Conservation (phyloP, 2,329 filamentous ascomycete species). For the Cordyceps farinosa region DNA sequence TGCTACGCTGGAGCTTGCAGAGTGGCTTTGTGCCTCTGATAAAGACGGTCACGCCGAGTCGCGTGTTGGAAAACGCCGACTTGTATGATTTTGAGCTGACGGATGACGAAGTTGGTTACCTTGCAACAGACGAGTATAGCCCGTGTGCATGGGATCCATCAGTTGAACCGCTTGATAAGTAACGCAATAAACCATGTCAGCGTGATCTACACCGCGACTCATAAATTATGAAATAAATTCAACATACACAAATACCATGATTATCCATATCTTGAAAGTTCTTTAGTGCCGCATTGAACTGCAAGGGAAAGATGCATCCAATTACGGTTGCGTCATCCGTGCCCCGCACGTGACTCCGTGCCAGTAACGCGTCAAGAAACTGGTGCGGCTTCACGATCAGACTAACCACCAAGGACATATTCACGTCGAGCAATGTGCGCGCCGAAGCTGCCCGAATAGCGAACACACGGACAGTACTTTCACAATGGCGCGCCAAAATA, state of each 20-base stretch:
- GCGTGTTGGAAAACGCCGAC: conserved; percentile 62
- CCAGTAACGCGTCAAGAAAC: conserved; percentile 15
- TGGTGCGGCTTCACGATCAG: not conserved
- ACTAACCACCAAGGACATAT: not conserved
- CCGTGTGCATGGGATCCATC: conserved; percentile 57
- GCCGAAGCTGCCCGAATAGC: not conserved
- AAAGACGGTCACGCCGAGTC: conserved; percentile 66
- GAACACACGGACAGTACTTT: not conserved
- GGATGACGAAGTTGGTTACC: conserved; percentile 47
- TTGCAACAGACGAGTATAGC: conserved; percentile 51
- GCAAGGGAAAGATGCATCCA: no score
- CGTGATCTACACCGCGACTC: no score
- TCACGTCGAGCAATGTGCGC: not conserved
- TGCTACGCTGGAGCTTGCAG: conserved; percentile 79
- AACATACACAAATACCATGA: no score
- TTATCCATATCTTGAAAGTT: no score
- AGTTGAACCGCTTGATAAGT: conserved; percentile 42
- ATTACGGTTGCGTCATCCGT: not conserved
- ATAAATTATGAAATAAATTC: no score
- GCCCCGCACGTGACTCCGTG: conserved; percentile 19
- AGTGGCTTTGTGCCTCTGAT: conserved; percentile 71
- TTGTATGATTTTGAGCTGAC: conserved; percentile 55
- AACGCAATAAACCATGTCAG: conserved; percentile 2
- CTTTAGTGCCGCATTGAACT: no score
- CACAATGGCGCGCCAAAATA: conserved; percentile 39